Evolutionary conservation across 306 rosid genomes (phyloP), one percentile per base, ranked within the genome.

Genomic region (Prunus padus): DNA sequence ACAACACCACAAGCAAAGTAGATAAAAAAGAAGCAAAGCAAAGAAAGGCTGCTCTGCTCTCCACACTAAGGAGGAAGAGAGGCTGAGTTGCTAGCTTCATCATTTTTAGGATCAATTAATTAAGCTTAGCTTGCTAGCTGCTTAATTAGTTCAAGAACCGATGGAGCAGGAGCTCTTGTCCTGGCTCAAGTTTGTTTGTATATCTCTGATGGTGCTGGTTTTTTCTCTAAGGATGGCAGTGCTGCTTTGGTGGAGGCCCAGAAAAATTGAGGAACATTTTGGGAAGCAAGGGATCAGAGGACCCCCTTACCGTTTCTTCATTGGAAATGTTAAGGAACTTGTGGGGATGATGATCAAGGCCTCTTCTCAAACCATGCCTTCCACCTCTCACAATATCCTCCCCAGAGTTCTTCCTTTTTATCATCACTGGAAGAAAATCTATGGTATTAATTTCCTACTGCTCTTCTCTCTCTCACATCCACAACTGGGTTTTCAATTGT

Each of bases 401-500:
- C 99, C 99, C 20, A 79, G 99, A 68, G 99, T 96, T 59, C 97
- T 96, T 31, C 84, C 99, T 69, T 96, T 96, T 78, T 96, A 90
- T 82, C 99, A 96, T 77, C 98, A 96, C 81, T 96, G 99, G 99
- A 92, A 88, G 75, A 96, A 96, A 81, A 87, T 90, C 51, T 96
- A 96, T 30, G 99, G 99, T 91, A 79, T 51, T 1, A 7, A 37
- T 5, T 0, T 26, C 0, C 47, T 49, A 11, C 42, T 47, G n/a
- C 61, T 54, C 63, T 55, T 55, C 46, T 28, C 44, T 49, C 62
- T 73, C 80, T n/a, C 18, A 8, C 47, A 33, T 33, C 6, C 13
- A n/a, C 49, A 77, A 50, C 71, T 50, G 78, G 76, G 79, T 69
- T 61, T 60, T 56, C 73, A 50, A 64, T 61, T 40, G 56, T 52